Conservation (phyloP, 495 filamentous ascomycete species). For the Penicillium verhagenii region DNA sequence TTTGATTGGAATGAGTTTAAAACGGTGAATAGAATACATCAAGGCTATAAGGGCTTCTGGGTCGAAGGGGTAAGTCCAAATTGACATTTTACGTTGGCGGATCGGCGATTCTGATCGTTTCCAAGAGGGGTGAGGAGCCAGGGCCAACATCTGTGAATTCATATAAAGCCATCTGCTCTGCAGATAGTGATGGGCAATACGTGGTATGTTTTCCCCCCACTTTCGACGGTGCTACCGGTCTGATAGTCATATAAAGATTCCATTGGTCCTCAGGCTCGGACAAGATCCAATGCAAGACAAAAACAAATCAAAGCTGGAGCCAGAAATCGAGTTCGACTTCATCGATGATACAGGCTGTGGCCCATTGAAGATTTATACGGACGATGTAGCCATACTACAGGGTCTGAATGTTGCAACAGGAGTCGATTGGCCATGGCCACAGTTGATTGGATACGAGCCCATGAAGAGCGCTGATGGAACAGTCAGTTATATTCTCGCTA, state of each 20-base stretch:
- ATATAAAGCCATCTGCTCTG: neutral
- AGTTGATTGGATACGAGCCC: neutral
- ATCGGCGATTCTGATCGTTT: no score
- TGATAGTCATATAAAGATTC: neutral
- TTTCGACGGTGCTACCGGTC: neutral
- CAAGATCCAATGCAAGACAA: neutral
- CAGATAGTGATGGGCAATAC: neutral
- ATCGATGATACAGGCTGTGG: neutral
- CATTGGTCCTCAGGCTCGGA: neutral
- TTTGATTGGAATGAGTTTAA: constrained; percentile 12
- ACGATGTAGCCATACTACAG: neutral
- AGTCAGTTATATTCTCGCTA: neutral
- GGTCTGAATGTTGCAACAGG: neutral
- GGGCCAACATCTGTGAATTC: neutral
- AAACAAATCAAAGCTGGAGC: neutral
- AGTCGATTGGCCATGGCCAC: neutral
- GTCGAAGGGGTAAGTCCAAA: neutral
- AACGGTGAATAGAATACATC: neutral
- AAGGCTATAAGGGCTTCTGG: neutral
- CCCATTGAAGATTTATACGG: neutral
- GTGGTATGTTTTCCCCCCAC: neutral
- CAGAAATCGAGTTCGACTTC: constrained; percentile 1
- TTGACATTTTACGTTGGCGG: no score
- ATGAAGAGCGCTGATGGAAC: neutral
- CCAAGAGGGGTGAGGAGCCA: no score